phyloP scores from a whole-genome alignment of 768 basidiomycete genomes.

The Panaeolus papilionaceus region DNA sequence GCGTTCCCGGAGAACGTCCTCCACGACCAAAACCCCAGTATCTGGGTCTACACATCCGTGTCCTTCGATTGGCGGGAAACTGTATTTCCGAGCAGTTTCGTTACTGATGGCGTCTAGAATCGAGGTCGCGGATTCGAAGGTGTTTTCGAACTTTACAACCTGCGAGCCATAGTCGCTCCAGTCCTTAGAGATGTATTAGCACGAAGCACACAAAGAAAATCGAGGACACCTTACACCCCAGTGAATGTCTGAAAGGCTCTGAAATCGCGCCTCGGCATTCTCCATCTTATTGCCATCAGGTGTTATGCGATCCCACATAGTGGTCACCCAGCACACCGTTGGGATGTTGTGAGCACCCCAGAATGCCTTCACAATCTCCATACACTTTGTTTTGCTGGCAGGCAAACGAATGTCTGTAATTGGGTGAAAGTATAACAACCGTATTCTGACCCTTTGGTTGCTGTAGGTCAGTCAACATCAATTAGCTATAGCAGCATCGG shows the following conservation, averaged over 20 bases:
- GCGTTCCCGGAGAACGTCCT: background rate
- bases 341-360: slow-evolving; percentile 1
- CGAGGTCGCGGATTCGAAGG: background rate
- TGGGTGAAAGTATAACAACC: background rate
- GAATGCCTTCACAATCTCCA: background rate
- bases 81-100: background rate
- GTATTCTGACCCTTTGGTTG: background rate
- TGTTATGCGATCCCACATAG: slow-evolving; percentile 1
- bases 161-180: background rate
- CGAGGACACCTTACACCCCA: background rate
- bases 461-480: background rate
- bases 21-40: background rate
- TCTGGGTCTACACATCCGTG: background rate
- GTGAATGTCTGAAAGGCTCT: background rate
- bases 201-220: background rate
- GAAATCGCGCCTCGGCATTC: background rate
- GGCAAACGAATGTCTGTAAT: background rate
- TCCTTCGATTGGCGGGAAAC: background rate
- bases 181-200: background rate
- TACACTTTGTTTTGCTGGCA: background rate
- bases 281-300: background rate
- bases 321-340: background rate
- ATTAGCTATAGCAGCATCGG: too few species aligned
- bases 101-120: background rate
- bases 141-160: background rate